Evolutionary conservation across 345 rosid genomes (phyloP).

Genomic region (Firmiana major): DNA sequence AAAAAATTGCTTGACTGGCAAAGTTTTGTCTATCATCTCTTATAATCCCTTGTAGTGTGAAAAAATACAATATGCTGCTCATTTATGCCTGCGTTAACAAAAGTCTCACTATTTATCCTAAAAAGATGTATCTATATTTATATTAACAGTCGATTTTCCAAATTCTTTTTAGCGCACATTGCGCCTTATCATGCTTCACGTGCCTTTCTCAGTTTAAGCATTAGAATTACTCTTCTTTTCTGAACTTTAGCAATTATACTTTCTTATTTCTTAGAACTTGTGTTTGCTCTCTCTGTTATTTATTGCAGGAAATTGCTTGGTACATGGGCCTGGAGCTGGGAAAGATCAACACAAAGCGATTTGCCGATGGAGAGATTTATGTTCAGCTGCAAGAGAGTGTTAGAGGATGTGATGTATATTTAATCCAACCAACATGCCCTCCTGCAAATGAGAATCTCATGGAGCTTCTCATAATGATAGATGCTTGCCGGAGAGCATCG

Average conservation of each 20-base stretch:
- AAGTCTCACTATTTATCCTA: not conserved
- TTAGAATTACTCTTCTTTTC: not conserved
- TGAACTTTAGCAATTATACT: not conserved
- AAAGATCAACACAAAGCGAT: conserved; percentile 76
- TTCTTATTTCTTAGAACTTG: not conserved
- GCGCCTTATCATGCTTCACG: not conserved
- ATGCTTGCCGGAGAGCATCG: conserved; percentile 97
- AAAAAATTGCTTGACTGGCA: not conserved
- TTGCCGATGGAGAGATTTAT: conserved; percentile 95
- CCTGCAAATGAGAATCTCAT: conserved; percentile 97
- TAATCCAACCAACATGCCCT: conserved; percentile 92
- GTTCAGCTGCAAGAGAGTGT: conserved; percentile 95
- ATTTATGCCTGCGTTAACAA: not conserved
- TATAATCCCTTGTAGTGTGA: not conserved
- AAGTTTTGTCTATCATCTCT: not conserved
- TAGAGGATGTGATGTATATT: conserved; percentile 86
- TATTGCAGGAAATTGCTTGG: conserved; percentile 79
- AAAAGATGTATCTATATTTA: not conserved
- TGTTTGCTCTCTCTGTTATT: not conserved
- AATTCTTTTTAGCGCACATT: not conserved
- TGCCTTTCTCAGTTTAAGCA: not conserved
- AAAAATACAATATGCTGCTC: not conserved
- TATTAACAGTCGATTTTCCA: not conserved
- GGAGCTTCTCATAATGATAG: conserved; percentile 94
- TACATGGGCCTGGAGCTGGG: conserved; percentile 95